Base-by-base conservation (phyloP, 305 asterid genomes). In the Solanum hybrid region DNA sequence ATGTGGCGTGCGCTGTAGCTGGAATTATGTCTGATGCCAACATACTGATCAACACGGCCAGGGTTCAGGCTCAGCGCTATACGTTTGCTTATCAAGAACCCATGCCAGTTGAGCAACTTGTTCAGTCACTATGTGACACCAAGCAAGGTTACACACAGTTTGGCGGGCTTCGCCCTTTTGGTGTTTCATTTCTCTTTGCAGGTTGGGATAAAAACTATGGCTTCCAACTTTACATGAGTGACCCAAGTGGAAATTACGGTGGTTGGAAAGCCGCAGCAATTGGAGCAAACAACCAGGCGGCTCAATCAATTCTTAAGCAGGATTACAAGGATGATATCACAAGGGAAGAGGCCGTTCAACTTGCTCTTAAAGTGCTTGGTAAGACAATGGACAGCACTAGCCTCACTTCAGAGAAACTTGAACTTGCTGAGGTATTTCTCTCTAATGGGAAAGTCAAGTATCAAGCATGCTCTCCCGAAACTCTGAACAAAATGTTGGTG, bases 241-340 rank as follows among this genome's bases (percentile, higher is more conserved):
- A 92, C 60, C 93, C 93, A 56, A 92, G 93, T 88, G 93, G 93
- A 86, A 92, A 92, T 85, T 92, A 91, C 22, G 91, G 92, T 32
- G 94, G 94, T 34, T 92, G 94, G 94, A 92, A 92, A 86, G 94
- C 94, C 2, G 94, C 94, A 11, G 94, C 94, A 31, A 90, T 92
- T 6, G 94, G 94, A 19, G 94, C 94, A 17, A 92, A 92, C 89
- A 91, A 92, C 87, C 94, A 92, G 86, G 92, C 94, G 0, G 92
- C 94, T 17, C 94, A 92, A 66, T 92, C 94, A 8, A 92, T 92
- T 72, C 86, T 92, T n/a, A 92, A 92, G 91, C 94, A 92, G 90
- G 94, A 92, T 88, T 92, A 91, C 89, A 92, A 92, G 89, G 94
- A 92, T 87, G 94, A 92, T 66, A 92, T 92, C 80, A 45, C 89